phyloP scores from a whole-genome alignment of 139 green algal species.

The Astrephomene gubernaculifera region DNA sequence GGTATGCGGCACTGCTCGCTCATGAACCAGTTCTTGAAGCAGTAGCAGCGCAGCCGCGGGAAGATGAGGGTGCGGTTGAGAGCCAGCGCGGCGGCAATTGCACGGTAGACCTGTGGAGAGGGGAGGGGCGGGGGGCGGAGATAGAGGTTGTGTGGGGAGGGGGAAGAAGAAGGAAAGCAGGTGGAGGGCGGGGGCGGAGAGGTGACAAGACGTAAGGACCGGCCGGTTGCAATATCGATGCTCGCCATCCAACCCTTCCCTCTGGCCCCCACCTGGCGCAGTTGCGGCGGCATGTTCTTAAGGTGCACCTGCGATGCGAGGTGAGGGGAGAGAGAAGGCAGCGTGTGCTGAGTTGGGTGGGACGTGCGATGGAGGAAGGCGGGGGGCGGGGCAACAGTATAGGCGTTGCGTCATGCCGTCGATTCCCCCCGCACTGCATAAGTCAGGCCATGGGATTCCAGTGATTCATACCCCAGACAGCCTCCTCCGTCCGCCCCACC shows the following conservation, averaged over 20 bases:
- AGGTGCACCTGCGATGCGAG: slow-evolving; percentile 36
- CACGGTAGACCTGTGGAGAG: slow-evolving; percentile 37
- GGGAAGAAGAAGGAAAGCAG: neutral
- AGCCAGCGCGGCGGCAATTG: slow-evolving; percentile 35
- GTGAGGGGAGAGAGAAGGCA: neutral
- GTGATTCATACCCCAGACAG: no score
- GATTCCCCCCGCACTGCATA: no score
- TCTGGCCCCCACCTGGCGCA: slow-evolving; percentile 37
- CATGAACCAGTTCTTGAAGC: slow-evolving; percentile 69
- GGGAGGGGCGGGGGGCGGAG: neutral
- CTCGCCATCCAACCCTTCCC: no score
- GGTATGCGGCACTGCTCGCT: slow-evolving; percentile 60
- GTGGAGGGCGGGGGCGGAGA: neutral
- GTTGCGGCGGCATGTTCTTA: slow-evolving; percentile 46
- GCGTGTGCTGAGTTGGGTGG: neutral
- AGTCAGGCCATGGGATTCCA: no score
- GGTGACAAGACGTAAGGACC: neutral
- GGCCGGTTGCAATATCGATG: no score
- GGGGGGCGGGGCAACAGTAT: no score
- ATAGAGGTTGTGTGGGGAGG: neutral
- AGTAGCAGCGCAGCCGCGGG: slow-evolving; percentile 55
- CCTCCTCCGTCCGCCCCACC: no score
- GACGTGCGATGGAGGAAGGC: no score
- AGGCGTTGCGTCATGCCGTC: no score
- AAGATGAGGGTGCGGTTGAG: slow-evolving; percentile 60